Evolutionary conservation across 2,329 filamentous ascomycete species (phyloP).

Genomic region (Ophiostoma himal-ulmi): DNA sequence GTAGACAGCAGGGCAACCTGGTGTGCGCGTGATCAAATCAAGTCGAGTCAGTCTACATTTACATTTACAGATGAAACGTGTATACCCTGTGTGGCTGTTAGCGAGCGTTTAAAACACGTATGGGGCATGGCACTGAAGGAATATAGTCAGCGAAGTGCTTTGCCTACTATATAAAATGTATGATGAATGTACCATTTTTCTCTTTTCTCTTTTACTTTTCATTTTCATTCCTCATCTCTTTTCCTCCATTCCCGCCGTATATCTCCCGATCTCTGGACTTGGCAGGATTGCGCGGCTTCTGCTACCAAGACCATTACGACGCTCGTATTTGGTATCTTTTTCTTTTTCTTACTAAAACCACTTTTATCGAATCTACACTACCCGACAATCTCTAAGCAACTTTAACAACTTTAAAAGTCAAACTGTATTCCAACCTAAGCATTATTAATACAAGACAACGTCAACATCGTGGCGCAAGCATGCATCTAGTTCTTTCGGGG

Average conservation of each 20-base stretch:
- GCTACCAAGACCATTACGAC: constrained; percentile 2
- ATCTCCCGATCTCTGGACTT: neutral
- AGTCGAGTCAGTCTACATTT: neutral
- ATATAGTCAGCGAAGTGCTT: neutral
- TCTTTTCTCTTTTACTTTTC: neutral
- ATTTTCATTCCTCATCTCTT: neutral
- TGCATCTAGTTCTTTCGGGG: neutral
- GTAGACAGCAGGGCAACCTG: too few relatives aligned
- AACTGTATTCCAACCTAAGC: constrained; percentile 24
- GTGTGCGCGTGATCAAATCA: neutral
- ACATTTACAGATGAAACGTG: neutral
- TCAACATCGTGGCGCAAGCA: constrained; percentile 5
- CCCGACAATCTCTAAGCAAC: neutral
- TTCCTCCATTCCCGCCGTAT: neutral
- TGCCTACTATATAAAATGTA: neutral
- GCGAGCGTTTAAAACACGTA: neutral
- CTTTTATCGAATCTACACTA: neutral
- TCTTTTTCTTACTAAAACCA: neutral
- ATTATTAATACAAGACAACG: neutral
- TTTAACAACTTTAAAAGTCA: neutral
- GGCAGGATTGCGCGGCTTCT: constrained; percentile 5
- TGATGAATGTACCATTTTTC: neutral
- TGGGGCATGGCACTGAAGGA: neutral
- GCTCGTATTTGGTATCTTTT: neutral
- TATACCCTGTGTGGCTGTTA: neutral